Base-by-base conservation (phyloP, 129 eudicot species). In the Tagetes erecta region DNA sequence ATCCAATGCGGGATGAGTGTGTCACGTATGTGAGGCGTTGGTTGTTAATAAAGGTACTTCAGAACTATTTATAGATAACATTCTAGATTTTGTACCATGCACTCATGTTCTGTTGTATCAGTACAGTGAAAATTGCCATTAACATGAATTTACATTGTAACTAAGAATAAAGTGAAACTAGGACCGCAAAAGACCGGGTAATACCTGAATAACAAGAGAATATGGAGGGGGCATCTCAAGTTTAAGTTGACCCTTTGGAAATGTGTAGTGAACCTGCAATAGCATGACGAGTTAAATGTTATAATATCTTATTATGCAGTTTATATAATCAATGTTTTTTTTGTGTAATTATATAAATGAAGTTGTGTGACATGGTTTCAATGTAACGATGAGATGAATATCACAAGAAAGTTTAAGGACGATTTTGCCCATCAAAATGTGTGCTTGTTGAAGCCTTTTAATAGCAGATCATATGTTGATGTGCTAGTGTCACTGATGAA, bases 221-320 rank as follows among this genome's bases (percentile, higher is more conserved):
- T 90, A 88, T 9, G 88, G 50, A 39, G 98, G 98, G 51, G 98
- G 98, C 97, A 88, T 88, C 60, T 83, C 81, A 74, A 94, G 88
- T 27, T 81, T 79, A 31, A 74, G 81, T 66, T 64, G 63, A 44
- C 88, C 86, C 79, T 88, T 94, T 1, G 57, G 62, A 70, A 91
- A 94, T 11, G 90, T 85, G 83, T 94, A 94, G 40, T 81, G 85
- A 62, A 91, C 96, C 93, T 94, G 88, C 70, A 47, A 71, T n/a
- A 20, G 20, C 50, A 47, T 6, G 34, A 75, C 55, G 50, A 64
- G 76, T 71, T 14, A 44, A 42, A 41, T 37, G 50, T 62, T 33
- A 50, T 47, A 33, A 6, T 0, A 47, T 35, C 70, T 33, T 55
- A 58, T 58, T 31, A 58, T 10, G n/a, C n/a, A 33, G 14, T 58